Conservation (phyloP, 441 rosid genomes). For the California macrophylla region DNA sequence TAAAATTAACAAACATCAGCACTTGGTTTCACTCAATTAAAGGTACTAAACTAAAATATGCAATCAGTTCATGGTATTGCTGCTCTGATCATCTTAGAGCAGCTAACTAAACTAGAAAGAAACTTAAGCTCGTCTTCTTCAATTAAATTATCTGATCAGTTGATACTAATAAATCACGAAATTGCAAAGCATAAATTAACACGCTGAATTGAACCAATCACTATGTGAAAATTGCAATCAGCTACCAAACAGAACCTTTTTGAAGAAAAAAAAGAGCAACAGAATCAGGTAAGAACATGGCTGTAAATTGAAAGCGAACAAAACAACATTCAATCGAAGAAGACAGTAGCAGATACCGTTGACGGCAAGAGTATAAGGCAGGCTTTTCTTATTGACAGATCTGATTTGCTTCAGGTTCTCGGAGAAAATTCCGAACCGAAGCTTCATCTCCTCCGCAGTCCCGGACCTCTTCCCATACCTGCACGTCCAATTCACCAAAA, state of each 20-base stretch:
- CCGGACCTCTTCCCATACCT: conserved; percentile 64
- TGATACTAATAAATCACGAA: background rate
- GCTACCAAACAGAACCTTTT: background rate
- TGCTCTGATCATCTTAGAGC: background rate
- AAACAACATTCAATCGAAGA: background rate
- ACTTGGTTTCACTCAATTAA: background rate
- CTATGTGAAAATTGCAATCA: background rate
- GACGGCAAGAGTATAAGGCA: conserved; percentile 55
- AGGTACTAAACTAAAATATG: background rate
- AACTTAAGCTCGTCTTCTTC: background rate
- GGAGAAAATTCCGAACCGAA: conserved; percentile 55
- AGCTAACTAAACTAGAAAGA: background rate
- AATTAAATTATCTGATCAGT: background rate
- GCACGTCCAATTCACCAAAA: background rate
- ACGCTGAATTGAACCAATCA: background rate
- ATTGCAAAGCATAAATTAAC: background rate
- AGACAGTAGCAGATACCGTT: conserved; percentile 39
- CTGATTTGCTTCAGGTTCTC: conserved; percentile 64
- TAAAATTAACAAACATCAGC: background rate
- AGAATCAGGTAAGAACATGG: background rate
- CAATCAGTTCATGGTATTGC: background rate
- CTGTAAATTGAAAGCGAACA: background rate
- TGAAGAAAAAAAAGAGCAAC: background rate
- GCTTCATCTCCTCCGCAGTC: conserved; percentile 58
- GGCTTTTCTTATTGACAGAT: conserved; percentile 52